phyloP scores from a whole-genome alignment of 2,329 filamentous ascomycete genomes.

The Chrysosporium keratinophilum region DNA sequence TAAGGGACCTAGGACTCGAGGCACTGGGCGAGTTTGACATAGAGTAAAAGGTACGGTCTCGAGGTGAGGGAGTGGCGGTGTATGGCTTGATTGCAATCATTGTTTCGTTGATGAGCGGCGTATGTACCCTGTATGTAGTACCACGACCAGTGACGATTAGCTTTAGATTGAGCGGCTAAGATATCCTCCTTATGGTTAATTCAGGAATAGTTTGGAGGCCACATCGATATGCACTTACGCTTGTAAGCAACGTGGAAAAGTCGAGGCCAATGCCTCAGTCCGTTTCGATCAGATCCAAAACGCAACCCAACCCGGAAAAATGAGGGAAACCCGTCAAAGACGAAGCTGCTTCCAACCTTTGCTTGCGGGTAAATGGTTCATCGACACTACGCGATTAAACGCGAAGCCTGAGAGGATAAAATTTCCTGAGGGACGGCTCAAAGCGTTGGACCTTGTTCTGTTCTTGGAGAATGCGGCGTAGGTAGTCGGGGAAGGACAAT shows the following conservation, averaged over 20 bases:
- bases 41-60: constrained; percentile 2
- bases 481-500: not conserved
- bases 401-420: not conserved
- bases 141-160: not conserved
- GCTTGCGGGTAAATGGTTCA: not conserved
- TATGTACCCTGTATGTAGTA: not conserved
- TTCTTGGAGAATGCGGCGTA: not conserved
- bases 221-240: not conserved
- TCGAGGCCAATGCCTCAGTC: not conserved
- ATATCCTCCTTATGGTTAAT: not conserved
- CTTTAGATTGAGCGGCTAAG: not conserved
- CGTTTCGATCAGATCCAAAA: not conserved
- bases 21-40: constrained; percentile 1
- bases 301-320: not conserved
- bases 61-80: constrained; percentile 4
- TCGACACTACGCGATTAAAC: not conserved
- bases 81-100: constrained; percentile 13
- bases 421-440: not conserved
- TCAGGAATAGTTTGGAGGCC: not conserved
- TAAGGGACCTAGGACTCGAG: not conserved
- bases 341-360: not conserved
- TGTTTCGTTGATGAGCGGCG: not conserved
- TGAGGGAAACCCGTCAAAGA: not conserved
- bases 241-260: not conserved
- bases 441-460: not conserved